Conservation (phyloP, 352 stramenopile species). For the Peronospora destructor region DNA sequence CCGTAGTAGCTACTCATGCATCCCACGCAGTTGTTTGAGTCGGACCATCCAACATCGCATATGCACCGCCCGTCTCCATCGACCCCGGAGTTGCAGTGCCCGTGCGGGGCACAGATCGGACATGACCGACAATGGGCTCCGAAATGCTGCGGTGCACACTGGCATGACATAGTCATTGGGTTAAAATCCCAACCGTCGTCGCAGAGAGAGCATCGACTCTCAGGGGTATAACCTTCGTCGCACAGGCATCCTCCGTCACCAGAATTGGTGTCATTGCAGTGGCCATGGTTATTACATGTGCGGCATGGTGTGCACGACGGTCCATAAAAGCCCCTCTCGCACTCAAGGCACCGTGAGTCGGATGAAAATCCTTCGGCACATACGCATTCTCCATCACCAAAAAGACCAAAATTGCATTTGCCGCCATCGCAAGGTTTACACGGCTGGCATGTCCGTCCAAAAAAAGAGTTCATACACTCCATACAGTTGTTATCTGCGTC, state of each 20-base stretch:
- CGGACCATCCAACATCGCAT: conserved; percentile 77
- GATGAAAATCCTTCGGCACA: conserved; percentile 73
- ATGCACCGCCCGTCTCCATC: conserved; percentile 81
- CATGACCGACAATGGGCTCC: conserved; percentile 70
- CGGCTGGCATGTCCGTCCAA: conserved; percentile 53
- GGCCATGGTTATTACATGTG: conserved; percentile 77
- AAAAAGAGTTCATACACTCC: conserved; percentile 83
- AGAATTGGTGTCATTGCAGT: conserved; percentile 60
- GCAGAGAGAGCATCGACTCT: conserved; percentile 69
- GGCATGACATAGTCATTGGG: conserved; percentile 78
- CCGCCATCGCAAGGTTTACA: conserved; percentile 79
- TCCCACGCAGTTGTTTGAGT: conserved; percentile 85
- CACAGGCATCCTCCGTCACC: conserved; percentile 78
- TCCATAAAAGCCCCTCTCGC: conserved; percentile 62
- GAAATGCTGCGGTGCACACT: conserved; percentile 80
- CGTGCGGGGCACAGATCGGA: conserved; percentile 78
- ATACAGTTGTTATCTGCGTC: conserved; percentile 65
- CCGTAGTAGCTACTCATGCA: conserved; percentile 83
- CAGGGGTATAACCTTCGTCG: conserved; percentile 74
- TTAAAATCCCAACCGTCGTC: conserved; percentile 86
- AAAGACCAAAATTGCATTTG: conserved; percentile 70
- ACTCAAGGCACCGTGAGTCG: conserved; percentile 70
- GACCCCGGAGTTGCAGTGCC: conserved; percentile 74
- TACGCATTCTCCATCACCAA: conserved; percentile 72
- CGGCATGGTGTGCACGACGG: conserved; percentile 68